Conservation (phyloP, 78 protist species). For the Planoprotostelium fungivorum region DNA sequence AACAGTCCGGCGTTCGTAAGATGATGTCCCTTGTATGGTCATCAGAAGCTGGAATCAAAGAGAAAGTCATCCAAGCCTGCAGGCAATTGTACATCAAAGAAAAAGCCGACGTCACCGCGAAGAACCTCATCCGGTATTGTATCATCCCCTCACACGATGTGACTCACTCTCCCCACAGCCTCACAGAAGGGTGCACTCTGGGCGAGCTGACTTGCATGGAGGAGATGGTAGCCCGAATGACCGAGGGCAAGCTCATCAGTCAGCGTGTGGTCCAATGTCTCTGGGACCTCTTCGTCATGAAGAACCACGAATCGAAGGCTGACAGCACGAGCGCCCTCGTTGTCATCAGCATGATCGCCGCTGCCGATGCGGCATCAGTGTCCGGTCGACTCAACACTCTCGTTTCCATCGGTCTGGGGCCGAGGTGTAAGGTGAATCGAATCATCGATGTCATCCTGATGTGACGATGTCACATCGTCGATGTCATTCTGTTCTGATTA, state of each 20-base stretch:
- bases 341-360: conserved; percentile 19
- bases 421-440: conserved; percentile 12
- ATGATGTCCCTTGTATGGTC: conserved; percentile 29
- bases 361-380: background rate
- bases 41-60: conserved; percentile 7
- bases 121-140: background rate
- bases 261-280: conserved; percentile 18
- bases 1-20: conserved; percentile 1
- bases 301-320: background rate
- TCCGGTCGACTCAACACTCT: background rate
- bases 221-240: conserved; percentile 28
- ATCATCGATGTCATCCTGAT: conserved; percentile 1
- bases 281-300: conserved; percentile 63
- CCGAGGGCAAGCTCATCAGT: background rate
- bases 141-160: background rate
- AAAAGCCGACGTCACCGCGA: background rate
- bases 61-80: conserved; percentile 26
- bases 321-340: conserved; percentile 40
- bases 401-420: conserved; percentile 7
- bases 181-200: conserved; percentile 26
- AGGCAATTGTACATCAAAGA: background rate
- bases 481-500: background rate
- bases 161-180: too few relatives aligned
- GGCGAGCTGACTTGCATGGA: conserved; percentile 65
- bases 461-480: background rate